Evolutionary conservation across 2,329 filamentous ascomycete genomes (phyloP).

Genomic region (Phialophora tarda): DNA sequence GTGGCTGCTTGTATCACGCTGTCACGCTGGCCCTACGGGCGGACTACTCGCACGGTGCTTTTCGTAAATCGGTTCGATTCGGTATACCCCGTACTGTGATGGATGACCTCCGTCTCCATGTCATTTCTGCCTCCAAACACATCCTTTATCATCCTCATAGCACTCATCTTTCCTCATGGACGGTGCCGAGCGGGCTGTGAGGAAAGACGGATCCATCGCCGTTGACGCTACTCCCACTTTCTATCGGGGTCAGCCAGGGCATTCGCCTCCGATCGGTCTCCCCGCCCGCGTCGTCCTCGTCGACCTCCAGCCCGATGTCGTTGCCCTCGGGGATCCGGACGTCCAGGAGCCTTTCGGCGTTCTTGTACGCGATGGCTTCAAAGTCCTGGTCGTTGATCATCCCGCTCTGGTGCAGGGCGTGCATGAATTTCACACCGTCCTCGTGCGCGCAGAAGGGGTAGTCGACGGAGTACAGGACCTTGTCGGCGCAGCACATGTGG

Average conservation of each 20-base stretch:
- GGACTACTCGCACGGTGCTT: no score
- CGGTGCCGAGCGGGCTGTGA: conserved; percentile 30
- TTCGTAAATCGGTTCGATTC: no score
- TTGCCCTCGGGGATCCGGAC: conserved; percentile 27
- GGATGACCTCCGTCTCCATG: not conserved
- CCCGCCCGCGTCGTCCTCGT: not conserved
- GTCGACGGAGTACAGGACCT: conserved; percentile 63
- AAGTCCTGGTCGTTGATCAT: conserved; percentile 58
- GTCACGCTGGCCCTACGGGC: no score
- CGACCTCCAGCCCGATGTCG: conserved; percentile 23
- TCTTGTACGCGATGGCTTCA: conserved; percentile 57
- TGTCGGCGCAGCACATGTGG: conserved; percentile 49
- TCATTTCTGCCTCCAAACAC: not conserved
- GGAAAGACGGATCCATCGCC: conserved; percentile 22
- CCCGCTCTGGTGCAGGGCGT: conserved; percentile 56
- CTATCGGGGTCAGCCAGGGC: conserved; percentile 26
- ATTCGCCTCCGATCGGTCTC: conserved; percentile 8
- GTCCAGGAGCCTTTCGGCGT: conserved; percentile 57
- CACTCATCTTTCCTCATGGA: conserved; percentile 23
- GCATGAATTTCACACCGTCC: conserved; percentile 56
- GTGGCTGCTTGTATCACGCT: no score
- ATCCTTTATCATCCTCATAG: not conserved
- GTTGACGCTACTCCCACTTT: conserved; percentile 11
- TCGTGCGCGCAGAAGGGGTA: conserved; percentile 62
- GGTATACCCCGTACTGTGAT: no score